Conservation (phyloP, 441 rosid genomes). For the Pelargonium australe region DNA sequence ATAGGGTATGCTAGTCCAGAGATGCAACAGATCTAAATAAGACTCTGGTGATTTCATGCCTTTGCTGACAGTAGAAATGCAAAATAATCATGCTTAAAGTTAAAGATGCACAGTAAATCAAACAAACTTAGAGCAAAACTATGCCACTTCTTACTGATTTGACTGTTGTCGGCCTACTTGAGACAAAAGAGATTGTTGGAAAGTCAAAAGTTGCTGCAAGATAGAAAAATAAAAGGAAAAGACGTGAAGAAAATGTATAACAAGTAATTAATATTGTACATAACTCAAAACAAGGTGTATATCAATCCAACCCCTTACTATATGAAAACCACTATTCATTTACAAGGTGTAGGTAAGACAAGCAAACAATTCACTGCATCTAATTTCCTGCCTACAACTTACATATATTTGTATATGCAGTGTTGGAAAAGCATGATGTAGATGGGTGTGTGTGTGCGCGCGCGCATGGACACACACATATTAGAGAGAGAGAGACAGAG, state of each 20-base stretch:
- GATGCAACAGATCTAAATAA: too few relatives aligned
- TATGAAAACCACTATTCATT: too few relatives aligned
- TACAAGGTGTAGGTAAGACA: too few relatives aligned
- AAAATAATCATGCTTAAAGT: neutral
- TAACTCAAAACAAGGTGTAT: neutral
- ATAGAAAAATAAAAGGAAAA: neutral
- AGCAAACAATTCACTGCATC: too few relatives aligned
- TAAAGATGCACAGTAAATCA: neutral
- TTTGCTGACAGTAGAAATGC: neutral
- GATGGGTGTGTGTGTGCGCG: neutral
- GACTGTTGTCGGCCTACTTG: conserved; percentile 33
- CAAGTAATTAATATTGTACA: neutral
- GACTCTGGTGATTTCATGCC: too few relatives aligned
- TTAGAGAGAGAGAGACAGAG: too few relatives aligned
- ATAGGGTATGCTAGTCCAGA: too few relatives aligned
- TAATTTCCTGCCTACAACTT: too few relatives aligned
- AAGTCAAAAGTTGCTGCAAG: conserved; percentile 48
- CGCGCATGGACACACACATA: too few relatives aligned
- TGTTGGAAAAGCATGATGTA: too few relatives aligned
- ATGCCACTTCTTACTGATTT: conserved; percentile 34
- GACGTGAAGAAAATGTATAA: neutral
- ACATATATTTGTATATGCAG: too few relatives aligned
- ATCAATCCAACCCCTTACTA: neutral
- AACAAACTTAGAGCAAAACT: neutral
- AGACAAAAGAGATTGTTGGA: conserved; percentile 42